Evolutionary conservation across 371 early-diverging fungal genomes (phyloP), one percentile per base, ranked within the genome.

Genomic region (Circinella minor): DNA sequence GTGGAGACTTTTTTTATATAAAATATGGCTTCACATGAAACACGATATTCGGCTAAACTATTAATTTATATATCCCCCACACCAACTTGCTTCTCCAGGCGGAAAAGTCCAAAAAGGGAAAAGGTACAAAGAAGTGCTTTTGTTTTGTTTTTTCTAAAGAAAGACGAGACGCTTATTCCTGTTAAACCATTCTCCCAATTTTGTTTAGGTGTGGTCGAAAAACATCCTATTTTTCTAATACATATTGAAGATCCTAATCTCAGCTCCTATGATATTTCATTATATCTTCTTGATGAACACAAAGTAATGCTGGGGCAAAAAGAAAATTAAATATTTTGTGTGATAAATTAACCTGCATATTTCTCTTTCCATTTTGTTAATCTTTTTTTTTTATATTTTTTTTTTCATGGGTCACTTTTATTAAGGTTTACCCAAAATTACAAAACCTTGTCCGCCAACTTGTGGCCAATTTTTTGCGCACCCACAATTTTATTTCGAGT

Each of bases 181-280:
- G 27, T 27, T 27, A 27, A 27, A 27, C 27, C 57, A 57, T 13
- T 17, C 1, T 57, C 27, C 1, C 34, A 4, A 6, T 14, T n/a
- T 57, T 34, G 6, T 27, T 34, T 57, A 57, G 57, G 57, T 13
- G 57, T 57, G 34, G 54, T 65, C 51, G 84, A 85, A 48, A 76
- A 77, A 17, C 69, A 86, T 66, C 90, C 89, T 1, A 79, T 90
- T 3, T 91, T 80, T 66, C 67, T 89, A 6, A 77, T 90, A 5
- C 76, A 79, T 38, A 48, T 90, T 15, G 69, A 61, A 5, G 83
- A 85, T 49, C 82, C 81, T 1, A 54, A 65, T 5, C 65, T 76
- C 71, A 72, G 72, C 27, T 69, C 74, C 8, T 86, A 79, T 68
- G 87, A 91, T 49, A 73, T 89, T 13, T 49, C 39, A 15, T 15